phyloP scores from a whole-genome alignment of 352 stramenopile genomes.

The Pythium volutum region DNA sequence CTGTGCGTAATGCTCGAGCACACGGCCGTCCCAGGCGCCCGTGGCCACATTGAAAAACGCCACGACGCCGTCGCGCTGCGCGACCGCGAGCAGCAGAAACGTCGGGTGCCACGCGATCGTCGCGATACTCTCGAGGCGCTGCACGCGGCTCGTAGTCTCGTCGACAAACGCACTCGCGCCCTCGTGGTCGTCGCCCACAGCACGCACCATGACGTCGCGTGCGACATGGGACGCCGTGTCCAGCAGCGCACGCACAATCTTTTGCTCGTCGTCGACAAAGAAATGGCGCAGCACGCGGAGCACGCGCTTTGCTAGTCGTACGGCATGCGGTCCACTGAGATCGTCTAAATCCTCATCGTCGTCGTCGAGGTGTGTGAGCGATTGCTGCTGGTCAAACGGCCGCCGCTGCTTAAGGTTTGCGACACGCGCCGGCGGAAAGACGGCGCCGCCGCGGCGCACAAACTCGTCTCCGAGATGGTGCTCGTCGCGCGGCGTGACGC shows the following conservation, averaged over 20 bases:
- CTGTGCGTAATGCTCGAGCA: conserved; percentile 62
- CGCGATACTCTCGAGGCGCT: conserved; percentile 43
- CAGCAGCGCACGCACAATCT: conserved; percentile 38
- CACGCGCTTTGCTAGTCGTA: conserved; percentile 39
- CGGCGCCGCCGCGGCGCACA: conserved; percentile 49
- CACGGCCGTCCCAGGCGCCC: conserved; percentile 53
- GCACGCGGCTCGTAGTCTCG: conserved; percentile 14
- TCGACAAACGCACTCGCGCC: conserved; percentile 26
- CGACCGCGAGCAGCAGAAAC: conserved; percentile 58
- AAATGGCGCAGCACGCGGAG: conserved; percentile 32
- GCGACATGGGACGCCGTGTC: conserved; percentile 20
- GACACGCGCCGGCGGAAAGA: conserved; percentile 57
- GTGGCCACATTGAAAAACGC: conserved; percentile 57
- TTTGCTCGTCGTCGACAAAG: conserved; percentile 60
- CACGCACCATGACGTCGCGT: conserved; percentile 28
- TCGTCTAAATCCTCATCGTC: conserved; percentile 32
- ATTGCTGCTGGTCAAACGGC: conserved; percentile 57
- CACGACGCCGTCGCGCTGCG: conserved; percentile 64
- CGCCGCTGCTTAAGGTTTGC: conserved; percentile 43
- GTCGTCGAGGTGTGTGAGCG: conserved; percentile 42
- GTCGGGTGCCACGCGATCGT: conserved; percentile 60
- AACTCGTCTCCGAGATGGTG: conserved; percentile 63
- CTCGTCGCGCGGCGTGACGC: conserved; percentile 54
- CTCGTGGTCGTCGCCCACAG: conserved; percentile 27
- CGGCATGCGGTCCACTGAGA: conserved; percentile 35